Conservation (phyloP, 2,329 filamentous ascomycete species). For the Albifimbria verrucaria region DNA sequence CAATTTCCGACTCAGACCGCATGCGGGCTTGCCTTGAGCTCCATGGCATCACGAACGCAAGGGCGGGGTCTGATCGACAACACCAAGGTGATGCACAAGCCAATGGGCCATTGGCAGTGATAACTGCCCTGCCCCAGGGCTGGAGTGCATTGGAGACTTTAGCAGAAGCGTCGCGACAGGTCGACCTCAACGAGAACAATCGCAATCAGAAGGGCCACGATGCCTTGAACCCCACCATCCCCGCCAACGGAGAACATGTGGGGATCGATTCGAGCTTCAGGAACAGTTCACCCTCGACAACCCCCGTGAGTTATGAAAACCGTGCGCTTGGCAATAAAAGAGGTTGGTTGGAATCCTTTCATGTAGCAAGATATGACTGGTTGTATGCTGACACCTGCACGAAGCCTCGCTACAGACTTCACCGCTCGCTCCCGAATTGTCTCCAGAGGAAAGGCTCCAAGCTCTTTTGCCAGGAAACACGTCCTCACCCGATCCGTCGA, state of each 20-base stretch:
- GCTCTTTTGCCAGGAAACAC: conserved; percentile 37
- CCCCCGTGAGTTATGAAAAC: conserved; percentile 46
- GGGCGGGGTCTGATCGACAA: conserved; percentile 27
- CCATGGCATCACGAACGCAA: conserved; percentile 62
- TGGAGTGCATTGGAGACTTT: conserved; percentile 84
- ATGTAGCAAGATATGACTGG: background rate
- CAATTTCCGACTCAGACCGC: conserved; percentile 70
- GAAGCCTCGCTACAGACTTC: conserved; percentile 18
- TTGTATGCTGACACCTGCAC: conserved; percentile 8
- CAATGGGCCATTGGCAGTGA: conserved; percentile 24
- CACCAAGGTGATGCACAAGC: conserved; percentile 20
- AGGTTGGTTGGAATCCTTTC: conserved; percentile 13
- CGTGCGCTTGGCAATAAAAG: conserved; percentile 20
- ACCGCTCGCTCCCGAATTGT: conserved; percentile 31
- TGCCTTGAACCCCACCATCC: conserved; percentile 24
- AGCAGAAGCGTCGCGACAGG: conserved; percentile 81
- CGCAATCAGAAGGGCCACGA: conserved; percentile 42
- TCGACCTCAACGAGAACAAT: conserved; percentile 63
- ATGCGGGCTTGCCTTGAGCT: conserved; percentile 72
- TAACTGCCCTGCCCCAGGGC: conserved; percentile 46
- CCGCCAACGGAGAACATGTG: conserved; percentile 18
- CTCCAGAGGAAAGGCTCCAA: conserved; percentile 48
- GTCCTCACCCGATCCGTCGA: conserved; percentile 40
- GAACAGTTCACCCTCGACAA: conserved; percentile 59
- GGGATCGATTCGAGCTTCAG: conserved; percentile 49